These are phyloP conservation scores for Glutinoglossum americanum DNA, from an alignment of 495 filamentous ascomycete genomes.

Conservation along the genomic window DNA sequence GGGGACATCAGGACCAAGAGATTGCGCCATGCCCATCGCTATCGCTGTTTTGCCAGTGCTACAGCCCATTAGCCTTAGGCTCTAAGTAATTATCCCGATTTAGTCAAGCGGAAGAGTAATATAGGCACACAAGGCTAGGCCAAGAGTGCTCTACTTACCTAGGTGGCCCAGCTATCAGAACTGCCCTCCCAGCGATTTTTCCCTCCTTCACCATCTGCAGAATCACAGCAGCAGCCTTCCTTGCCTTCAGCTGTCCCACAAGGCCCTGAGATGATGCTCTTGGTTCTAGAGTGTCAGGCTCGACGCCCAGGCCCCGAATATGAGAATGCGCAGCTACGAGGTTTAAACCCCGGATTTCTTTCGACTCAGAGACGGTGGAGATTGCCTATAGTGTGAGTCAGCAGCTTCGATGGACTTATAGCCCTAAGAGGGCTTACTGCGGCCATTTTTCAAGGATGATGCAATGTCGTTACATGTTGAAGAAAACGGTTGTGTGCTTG, in stretches of 20 bases:
- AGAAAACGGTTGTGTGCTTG: not conserved
- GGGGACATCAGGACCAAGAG: conserved; percentile 76
- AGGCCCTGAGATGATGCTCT: conserved; percentile 78
- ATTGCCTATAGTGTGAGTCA: conserved; percentile 37
- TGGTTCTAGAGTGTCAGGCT: conserved; percentile 75
- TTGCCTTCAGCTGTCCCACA: conserved; percentile 87
- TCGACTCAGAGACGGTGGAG: conserved; percentile 79
- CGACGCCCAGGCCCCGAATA: conserved; percentile 86
- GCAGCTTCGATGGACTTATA: not conserved
- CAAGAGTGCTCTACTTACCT: conserved; percentile 14
- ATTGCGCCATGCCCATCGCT: conserved; percentile 97
- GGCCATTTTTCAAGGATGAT: conserved; percentile 6
- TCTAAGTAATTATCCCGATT: not conserved
- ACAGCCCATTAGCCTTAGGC: not conserved
- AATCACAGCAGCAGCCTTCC: conserved; percentile 88
- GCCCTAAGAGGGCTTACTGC: conserved; percentile 6
- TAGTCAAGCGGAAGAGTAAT: not conserved
- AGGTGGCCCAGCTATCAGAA: conserved; percentile 87
- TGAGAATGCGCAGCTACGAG: conserved; percentile 97
- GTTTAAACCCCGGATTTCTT: conserved; percentile 83
- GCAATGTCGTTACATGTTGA: not conserved
- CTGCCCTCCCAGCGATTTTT: conserved; percentile 89
- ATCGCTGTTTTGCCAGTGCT: conserved; percentile 95
- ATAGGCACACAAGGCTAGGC: not conserved
- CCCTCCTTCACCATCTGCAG: conserved; percentile 96